Conservation (phyloP, 352 stramenopile species). For the Phytophthora sojae region DNA sequence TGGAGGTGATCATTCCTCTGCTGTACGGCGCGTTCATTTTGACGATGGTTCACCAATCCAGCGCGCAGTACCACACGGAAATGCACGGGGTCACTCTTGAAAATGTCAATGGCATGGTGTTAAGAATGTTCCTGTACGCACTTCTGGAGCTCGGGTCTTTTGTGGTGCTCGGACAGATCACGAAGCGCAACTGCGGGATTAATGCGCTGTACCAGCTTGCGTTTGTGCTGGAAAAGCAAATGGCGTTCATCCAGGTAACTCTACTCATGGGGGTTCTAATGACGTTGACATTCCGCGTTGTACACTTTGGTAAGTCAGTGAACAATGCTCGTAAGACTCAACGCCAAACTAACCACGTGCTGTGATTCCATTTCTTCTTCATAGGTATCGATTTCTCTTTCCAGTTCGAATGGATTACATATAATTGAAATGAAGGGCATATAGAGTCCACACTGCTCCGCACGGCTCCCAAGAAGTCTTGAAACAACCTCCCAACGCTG, state of each 20-base stretch:
- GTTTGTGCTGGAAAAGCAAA: slow-evolving; percentile 35
- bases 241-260: slow-evolving; percentile 12
- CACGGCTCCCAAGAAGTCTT: too few species aligned
- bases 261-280: slow-evolving; percentile 18
- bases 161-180: background rate
- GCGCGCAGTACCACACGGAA: slow-evolving; percentile 35
- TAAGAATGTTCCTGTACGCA: slow-evolving; percentile 21
- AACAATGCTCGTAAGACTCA: too few species aligned
- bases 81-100: slow-evolving; percentile 5
- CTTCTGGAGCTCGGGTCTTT: slow-evolving; percentile 24
- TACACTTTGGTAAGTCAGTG: slow-evolving; percentile 7
- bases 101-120: background rate
- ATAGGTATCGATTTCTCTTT: background rate
- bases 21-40: slow-evolving; percentile 22
- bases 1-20: slow-evolving; percentile 32
- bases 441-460: background rate
- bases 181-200: slow-evolving; percentile 14
- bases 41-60: slow-evolving; percentile 16
- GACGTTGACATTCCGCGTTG: slow-evolving; percentile 3
- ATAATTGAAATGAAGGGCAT: background rate
- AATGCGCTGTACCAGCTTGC: slow-evolving; percentile 20
- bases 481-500: background rate
- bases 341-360: too few species aligned
- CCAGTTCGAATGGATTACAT: background rate
- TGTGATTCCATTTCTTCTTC: too few species aligned